phyloP scores from a whole-genome alignment of 257 asterid species.

The Cruciata laevipes region DNA sequence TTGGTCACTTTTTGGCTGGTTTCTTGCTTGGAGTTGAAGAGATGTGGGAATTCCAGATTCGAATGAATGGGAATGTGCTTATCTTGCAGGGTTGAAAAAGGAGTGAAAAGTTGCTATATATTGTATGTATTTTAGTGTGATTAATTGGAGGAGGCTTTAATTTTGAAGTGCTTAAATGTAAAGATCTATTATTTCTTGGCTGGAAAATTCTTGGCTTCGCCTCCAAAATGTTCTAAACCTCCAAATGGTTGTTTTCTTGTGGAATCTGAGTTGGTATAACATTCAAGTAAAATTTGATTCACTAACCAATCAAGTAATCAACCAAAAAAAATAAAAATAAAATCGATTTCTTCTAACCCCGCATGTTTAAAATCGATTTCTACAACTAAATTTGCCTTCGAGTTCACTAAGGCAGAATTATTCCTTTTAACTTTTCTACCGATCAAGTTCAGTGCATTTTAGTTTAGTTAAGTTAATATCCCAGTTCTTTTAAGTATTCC shows the following conservation, averaged over 20 bases:
- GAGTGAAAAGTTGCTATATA: background rate
- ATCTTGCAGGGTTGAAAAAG: conserved; percentile 43
- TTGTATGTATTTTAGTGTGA: too few species aligned
- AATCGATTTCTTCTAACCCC: too few species aligned
- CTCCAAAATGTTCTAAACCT: conserved; percentile 43
- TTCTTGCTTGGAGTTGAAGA: conserved; percentile 39
- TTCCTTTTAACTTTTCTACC: too few species aligned
- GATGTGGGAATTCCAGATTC: conserved; percentile 4
- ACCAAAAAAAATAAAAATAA: too few species aligned
- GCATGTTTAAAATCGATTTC: too few species aligned
- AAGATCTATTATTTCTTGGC: conserved; percentile 21
- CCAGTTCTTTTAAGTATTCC: too few species aligned
- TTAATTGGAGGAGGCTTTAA: background rate
- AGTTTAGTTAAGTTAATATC: too few species aligned
- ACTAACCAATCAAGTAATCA: too few species aligned
- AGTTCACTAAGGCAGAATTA: too few species aligned
- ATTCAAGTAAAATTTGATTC: too few species aligned
- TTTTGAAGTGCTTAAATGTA: background rate
- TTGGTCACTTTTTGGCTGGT: conserved; percentile 19
- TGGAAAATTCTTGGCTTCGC: conserved; percentile 34
- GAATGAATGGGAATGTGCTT: conserved; percentile 42
- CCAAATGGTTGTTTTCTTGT: conserved; percentile 19
- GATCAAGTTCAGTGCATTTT: too few species aligned
- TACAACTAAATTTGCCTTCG: too few species aligned
- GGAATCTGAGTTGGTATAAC: background rate